Evolutionary conservation across 2,329 filamentous ascomycete genomes (phyloP), one percentile per base, ranked within the genome.

Genomic region (Aspergillus nomiae): DNA sequence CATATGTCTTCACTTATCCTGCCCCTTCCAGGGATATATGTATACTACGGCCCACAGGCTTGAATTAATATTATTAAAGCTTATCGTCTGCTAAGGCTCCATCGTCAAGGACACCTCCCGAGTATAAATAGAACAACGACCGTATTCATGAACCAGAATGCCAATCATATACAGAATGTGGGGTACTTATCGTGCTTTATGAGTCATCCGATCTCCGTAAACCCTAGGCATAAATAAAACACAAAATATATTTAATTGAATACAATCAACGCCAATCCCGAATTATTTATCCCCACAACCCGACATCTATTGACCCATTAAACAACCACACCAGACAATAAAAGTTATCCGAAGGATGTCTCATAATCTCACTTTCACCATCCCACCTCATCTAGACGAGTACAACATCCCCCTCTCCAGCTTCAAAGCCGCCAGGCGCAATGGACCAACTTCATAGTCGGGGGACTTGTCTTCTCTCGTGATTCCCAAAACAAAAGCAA

Each of bases 371-470:
- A 32, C 60, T 24, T 74, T 70, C 63, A 70, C 67, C 0, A 60
- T 74, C 26, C 66, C 75, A 3, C 64, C 73, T 16, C 75, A 77
- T 56, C 71, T 77, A 24, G 48, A 69, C 11, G 67, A 73, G 53
- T 76, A 71, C 63, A 67, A 71, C 28, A 36, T 71, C 30, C 72
- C 74, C n/a, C 62, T 74, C 19, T 46, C 65, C 11, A 58, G 67
- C 2, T 76, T 77, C 41, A 56, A 57, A 21, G 68, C 71, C 11
- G 62, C 69, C 3, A 70, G 71, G 16, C 71, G 6, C 66, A 77
- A 59, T 70, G 72, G 57, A 70, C 69, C 24, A 63, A 70, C 55
- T 75, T 74, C 45, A 67, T 68, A 19, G 69, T 74, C 7, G 72
- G 71, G 14, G 73, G 66, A 12, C 73, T 71, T 51, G 68, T 77